phyloP scores from a whole-genome alignment of 192 early-diverging fungal species.

The Martensiomyces pterosporus region DNA sequence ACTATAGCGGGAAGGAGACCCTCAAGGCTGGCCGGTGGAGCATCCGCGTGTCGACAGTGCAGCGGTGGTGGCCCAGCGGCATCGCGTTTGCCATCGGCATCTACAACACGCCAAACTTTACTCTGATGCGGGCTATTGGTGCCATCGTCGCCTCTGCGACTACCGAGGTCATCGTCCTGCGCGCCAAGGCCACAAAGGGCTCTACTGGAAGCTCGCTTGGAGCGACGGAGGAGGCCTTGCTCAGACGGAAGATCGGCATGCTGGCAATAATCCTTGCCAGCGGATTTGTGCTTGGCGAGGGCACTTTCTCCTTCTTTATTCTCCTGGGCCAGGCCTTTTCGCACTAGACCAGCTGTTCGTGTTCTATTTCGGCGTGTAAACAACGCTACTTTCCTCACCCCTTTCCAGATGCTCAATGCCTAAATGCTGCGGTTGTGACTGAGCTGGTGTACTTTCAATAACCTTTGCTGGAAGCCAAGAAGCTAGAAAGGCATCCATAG shows the following conservation, averaged over 20 bases:
- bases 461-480: no score
- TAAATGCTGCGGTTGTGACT: no score
- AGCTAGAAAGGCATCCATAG: no score
- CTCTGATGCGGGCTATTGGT: conserved; percentile 63
- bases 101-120: conserved; percentile 75
- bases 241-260: conserved; percentile 42
- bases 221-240: conserved; percentile 3
- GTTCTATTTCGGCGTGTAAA: no score
- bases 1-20: not conserved
- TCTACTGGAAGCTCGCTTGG: not conserved
- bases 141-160: conserved; percentile 46
- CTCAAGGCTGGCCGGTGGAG: conserved; percentile 5
- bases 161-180: conserved; percentile 30
- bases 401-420: no score
- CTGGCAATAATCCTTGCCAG: conserved; percentile 70
- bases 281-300: conserved; percentile 74
- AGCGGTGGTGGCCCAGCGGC: conserved; percentile 64
- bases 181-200: not conserved
- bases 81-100: conserved; percentile 79
- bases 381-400: no score
- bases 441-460: no score
- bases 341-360: no score
- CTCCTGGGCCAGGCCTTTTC: conserved; percentile 38
- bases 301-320: conserved; percentile 64
- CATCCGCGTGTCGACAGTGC: conserved; percentile 7